These are phyloP conservation scores for Chenopodium quinoa DNA, from an alignment of 148 eudicot genomes.

Conservation along the genomic window DNA sequence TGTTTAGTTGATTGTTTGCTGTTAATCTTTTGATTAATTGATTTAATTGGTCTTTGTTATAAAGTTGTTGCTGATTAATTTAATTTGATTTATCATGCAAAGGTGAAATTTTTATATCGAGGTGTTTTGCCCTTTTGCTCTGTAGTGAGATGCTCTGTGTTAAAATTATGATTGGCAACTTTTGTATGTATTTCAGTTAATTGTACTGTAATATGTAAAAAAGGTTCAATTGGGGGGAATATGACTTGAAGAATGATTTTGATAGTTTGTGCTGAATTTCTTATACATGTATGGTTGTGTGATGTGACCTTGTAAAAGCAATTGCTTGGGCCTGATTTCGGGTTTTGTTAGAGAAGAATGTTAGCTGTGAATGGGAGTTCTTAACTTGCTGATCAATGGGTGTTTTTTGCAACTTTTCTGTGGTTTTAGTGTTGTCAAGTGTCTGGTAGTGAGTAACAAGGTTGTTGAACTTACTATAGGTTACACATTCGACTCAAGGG, in stretches of 20 bases:
- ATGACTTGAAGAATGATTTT: background rate
- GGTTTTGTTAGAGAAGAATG: background rate
- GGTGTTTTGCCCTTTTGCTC: background rate
- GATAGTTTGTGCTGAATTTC: background rate
- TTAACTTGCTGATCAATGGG: background rate
- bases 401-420: background rate
- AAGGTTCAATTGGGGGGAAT: background rate
- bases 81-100: background rate
- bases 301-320: background rate
- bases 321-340: background rate
- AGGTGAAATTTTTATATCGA: background rate
- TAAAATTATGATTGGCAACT: background rate
- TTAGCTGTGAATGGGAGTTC: background rate
- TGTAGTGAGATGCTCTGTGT: conserved; percentile 2
- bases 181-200: background rate
- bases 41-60: background rate
- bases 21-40: background rate
- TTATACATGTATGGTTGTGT: background rate
- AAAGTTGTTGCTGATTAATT: background rate
- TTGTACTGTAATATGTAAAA: background rate
- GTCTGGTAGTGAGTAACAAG: conserved; percentile 6
- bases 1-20: background rate
- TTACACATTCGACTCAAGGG: conserved; percentile 93
- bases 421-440: background rate
- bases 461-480: conserved; percentile 41